These are phyloP conservation scores for Petasospora fabianii DNA, from an alignment of 1,139 yeast species.

Conservation along the genomic window DNA sequence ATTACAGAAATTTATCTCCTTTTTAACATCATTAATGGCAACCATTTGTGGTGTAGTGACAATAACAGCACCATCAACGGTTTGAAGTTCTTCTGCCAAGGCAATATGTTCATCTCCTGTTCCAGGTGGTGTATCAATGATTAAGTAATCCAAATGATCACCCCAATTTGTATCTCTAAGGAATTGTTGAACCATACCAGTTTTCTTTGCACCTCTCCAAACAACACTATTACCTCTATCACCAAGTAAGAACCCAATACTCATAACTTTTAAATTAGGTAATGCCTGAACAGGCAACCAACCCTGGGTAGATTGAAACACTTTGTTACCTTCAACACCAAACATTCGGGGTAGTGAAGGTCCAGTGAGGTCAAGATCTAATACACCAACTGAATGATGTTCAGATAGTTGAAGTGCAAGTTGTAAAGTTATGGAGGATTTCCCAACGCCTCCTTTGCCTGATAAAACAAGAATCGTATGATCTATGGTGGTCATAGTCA, in stretches of 20 bases:
- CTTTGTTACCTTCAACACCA: constrained; percentile 77
- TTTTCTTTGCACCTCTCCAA: constrained; percentile 98
- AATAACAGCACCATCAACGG: constrained; percentile 87
- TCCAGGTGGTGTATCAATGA: constrained; percentile 98
- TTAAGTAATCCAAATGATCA: constrained; percentile 49
- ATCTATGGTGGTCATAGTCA: constrained; percentile 4
- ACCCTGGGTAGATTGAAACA: constrained; percentile 77
- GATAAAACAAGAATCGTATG: constrained; percentile 14
- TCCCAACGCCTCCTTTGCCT: constrained; percentile 86
- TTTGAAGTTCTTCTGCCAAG: constrained; percentile 84
- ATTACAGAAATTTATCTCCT: constrained; percentile 88
- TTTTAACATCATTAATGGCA: constrained; percentile 88
- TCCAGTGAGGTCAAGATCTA: constrained; percentile 94
- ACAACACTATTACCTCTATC: constrained; percentile 89
- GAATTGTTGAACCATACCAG: constrained; percentile 96
- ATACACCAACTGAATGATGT: constrained; percentile 80
- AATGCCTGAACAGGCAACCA: constrained; percentile 78
- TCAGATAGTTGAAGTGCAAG: constrained; percentile 69
- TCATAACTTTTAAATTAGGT: constrained; percentile 57
- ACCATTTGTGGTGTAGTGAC: constrained; percentile 97
- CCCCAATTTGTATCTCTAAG: constrained; percentile 92
- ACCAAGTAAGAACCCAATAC: constrained; percentile 83
- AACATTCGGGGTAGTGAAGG: constrained; percentile 97
- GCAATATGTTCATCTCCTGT: constrained; percentile 98
- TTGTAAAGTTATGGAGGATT: constrained; percentile 93